Evolutionary conservation across 1,284 basidiomycete genomes (phyloP), one percentile per base, ranked within the genome.

Genomic region (Naganishia cerealis): DNA sequence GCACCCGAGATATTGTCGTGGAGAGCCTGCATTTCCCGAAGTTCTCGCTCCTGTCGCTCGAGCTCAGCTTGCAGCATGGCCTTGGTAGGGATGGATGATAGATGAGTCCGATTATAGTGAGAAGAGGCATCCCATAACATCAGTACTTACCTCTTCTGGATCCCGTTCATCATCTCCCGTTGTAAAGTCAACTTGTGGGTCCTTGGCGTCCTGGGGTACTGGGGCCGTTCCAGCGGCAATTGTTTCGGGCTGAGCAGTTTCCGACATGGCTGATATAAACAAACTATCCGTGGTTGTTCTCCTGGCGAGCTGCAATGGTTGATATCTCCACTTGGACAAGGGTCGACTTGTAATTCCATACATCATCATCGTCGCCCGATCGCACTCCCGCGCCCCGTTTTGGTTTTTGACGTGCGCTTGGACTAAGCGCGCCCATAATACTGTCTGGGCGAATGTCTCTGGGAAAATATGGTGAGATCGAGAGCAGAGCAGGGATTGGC

Each of bases 41-140:
- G 63, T n/a, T 66, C 63, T 46, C 46, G 53, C 56, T 66, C 63
- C 36, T 66, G 63, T 15, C 55, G 63, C 29, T 56, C 21, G 68
- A 71, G 62, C 46, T 67, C 67, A 66, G 69, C 46, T 67, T 36
- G 61, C 63, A 48, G 62, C 38, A 21, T 39, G 29, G 61, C 50
- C 61, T 63, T 12, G 8, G 7, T 29, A n/a, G 9, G 7, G 48
- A 24, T 8, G 13, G 21, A 10, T 7, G 9, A 13, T 50, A 24
- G 21, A 24, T 15, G 8, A 46, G 13, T 1, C 10, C n/a, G 6
- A 21, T 24, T 13, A 18, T 21, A 0, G n/a, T 1, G 46, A 21
- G 13, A 21, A 50, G 16, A 46, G 16, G n/a, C n/a, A 9, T 10
- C 38, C 33, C 29, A 3, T 2, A 33, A 16, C 18, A 9, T 21